These are phyloP conservation scores for Alternaria sp. DNA, from an alignment of 2,329 filamentous ascomycete genomes.

Conservation along the genomic window DNA sequence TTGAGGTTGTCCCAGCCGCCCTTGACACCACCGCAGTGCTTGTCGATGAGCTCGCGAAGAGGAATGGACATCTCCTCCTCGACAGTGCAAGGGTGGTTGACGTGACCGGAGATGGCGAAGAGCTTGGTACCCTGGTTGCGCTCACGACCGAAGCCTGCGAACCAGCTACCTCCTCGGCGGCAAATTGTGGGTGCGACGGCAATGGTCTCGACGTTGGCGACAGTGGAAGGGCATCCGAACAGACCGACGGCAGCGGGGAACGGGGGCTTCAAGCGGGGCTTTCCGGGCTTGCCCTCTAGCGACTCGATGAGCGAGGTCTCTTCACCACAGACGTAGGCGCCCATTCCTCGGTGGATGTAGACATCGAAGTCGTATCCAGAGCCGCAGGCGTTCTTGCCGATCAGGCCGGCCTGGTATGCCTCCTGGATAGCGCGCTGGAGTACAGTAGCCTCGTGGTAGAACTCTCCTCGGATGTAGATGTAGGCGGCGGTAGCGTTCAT, in stretches of 20 bases:
- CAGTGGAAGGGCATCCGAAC: constrained; percentile 96
- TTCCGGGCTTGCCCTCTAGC: constrained; percentile 96
- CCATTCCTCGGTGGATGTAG: constrained; percentile 94
- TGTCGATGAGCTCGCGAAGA: constrained; percentile 93
- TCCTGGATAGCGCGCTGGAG: constrained; percentile 97
- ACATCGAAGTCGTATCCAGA: constrained; percentile 98
- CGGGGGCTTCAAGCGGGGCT: constrained; percentile 97
- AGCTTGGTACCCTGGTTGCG: constrained; percentile 97
- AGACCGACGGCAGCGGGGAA: constrained; percentile 97
- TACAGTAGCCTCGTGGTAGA: constrained; percentile 93
- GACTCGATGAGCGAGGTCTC: constrained; percentile 99
- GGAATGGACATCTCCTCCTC: constrained; percentile 99
- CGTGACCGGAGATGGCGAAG: constrained; percentile 96
- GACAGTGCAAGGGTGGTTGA: constrained; percentile 97
- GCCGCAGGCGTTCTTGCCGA: constrained; percentile 97
- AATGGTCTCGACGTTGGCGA: constrained; percentile 97
- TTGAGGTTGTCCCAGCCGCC: constrained; percentile 98
- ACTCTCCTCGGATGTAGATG: constrained; percentile 99
- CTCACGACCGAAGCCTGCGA: constrained; percentile 91
- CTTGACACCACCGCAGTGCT: constrained; percentile 95
- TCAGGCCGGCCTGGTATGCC: constrained; percentile 91
- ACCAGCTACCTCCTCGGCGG: constrained; percentile 91
- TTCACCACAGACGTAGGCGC: constrained; percentile 97
- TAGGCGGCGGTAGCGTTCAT: constrained; percentile 99
- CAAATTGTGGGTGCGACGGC: constrained; percentile 96